Evolutionary conservation across 805 yeast genomes (phyloP).

Genomic region (Lipomyces orientalis): DNA sequence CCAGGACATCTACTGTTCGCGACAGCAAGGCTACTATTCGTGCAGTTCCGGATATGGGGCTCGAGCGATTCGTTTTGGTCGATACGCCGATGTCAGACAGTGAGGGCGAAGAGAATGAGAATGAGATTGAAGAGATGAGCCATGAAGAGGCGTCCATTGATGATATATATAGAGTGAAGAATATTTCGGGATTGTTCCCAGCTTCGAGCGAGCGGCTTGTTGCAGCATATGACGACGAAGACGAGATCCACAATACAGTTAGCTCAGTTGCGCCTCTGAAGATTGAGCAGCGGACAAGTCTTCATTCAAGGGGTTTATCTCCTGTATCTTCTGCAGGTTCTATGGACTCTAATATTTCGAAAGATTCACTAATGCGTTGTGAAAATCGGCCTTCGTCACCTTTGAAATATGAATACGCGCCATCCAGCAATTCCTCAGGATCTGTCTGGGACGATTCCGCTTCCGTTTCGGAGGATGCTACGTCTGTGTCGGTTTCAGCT

Average conservation of each 20-base stretch:
- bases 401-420: constrained; percentile 18
- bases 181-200: neutral
- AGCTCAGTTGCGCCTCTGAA: neutral
- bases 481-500: constrained; percentile 1
- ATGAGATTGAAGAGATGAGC: constrained; percentile 1
- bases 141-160: neutral
- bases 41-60: neutral
- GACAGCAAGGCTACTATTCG: constrained; percentile 28
- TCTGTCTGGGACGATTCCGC: constrained; percentile 12
- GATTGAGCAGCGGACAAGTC: neutral
- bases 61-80: constrained; percentile 8
- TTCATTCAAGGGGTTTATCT: neutral
- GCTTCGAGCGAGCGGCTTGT: neutral
- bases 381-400: constrained; percentile 18
- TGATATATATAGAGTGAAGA: neutral
- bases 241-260: neutral
- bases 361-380: constrained; percentile 4
- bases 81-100: constrained; percentile 23
- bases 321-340: neutral
- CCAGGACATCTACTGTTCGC: constrained; percentile 23
- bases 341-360: neutral
- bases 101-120: constrained; percentile 14
- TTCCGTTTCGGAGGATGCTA: constrained; percentile 17
- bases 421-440: constrained; percentile 8
- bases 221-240: neutral